phyloP scores from a whole-genome alignment of 1,139 yeast genomes.

The Lodderomyces margitis region DNA sequence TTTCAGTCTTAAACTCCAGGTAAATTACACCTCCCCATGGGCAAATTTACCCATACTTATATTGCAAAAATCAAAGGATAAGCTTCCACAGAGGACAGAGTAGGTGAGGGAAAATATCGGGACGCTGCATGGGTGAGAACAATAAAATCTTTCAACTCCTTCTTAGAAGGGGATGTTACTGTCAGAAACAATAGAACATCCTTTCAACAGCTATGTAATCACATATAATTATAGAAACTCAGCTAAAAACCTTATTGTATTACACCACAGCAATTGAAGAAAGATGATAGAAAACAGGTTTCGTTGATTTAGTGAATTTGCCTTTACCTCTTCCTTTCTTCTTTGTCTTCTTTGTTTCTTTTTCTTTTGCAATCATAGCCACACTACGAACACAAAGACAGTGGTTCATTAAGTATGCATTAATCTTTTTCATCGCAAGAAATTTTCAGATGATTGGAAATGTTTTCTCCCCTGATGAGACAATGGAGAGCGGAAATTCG shows the following conservation, averaged over 20 bases:
- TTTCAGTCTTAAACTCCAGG: too few relatives aligned
- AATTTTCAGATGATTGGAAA: too few relatives aligned
- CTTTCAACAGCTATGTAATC: not conserved
- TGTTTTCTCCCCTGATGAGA: too few relatives aligned
- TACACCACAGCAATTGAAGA: too few relatives aligned
- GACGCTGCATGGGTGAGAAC: not conserved
- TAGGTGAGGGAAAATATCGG: not conserved
- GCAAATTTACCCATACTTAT: not conserved
- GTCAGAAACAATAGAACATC: not conserved
- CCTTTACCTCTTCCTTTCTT: too few relatives aligned
- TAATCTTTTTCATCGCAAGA: too few relatives aligned
- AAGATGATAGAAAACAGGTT: too few relatives aligned
- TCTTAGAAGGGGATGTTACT: not conserved
- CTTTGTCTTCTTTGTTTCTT: not conserved
- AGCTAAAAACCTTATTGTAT: not conserved
- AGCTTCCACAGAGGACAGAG: not conserved
- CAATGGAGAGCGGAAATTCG: too few relatives aligned
- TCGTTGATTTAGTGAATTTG: too few relatives aligned
- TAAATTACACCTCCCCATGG: not conserved
- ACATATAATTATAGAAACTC: not conserved
- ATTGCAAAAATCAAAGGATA: not conserved
- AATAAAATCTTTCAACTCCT: not conserved
- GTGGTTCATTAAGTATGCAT: too few relatives aligned
- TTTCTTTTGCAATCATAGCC: conserved; percentile 1
- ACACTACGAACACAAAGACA: not conserved